Evolutionary conservation across 306 rosid species (phyloP).

Genomic region (Medicago ruthenica): DNA sequence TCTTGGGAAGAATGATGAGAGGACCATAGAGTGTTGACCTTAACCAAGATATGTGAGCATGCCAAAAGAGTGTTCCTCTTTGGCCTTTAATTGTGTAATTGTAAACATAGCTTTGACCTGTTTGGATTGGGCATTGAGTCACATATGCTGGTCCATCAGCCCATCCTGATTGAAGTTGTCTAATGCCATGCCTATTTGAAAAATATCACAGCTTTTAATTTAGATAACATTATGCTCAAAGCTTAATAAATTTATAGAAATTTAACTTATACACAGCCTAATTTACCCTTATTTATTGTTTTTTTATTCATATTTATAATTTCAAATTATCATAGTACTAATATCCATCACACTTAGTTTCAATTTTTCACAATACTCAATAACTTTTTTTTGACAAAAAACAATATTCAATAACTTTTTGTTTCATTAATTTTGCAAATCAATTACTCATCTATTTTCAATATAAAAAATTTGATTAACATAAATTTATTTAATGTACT

Average conservation of each 20-base stretch:
- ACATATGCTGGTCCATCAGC: constrained; percentile 77
- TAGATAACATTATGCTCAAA: background rate
- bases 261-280: background rate
- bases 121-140: constrained; percentile 77
- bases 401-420: too few relatives aligned
- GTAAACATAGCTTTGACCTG: constrained; percentile 64
- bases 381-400: too few relatives aligned
- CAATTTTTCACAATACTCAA: too few relatives aligned
- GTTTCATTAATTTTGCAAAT: too few relatives aligned
- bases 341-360: too few relatives aligned
- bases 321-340: too few relatives aligned
- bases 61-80: constrained; percentile 76
- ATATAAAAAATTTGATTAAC: background rate
- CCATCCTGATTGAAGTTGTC: constrained; percentile 68
- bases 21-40: constrained; percentile 71
- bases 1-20: constrained; percentile 62
- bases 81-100: constrained; percentile 66
- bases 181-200: constrained; percentile 66
- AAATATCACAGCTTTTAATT: background rate
- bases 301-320: too few relatives aligned
- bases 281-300: too few relatives aligned
- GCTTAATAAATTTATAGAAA: background rate
- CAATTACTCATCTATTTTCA: too few relatives aligned
- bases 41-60: constrained; percentile 75
- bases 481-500: background rate